A percentile compares a stretch with the other conserved stretches of the same genome.
Evolutionary conservation across 2,329 filamentous ascomycete species (phyloP).

Genomic region (Bipolaris oryzae): DNA sequence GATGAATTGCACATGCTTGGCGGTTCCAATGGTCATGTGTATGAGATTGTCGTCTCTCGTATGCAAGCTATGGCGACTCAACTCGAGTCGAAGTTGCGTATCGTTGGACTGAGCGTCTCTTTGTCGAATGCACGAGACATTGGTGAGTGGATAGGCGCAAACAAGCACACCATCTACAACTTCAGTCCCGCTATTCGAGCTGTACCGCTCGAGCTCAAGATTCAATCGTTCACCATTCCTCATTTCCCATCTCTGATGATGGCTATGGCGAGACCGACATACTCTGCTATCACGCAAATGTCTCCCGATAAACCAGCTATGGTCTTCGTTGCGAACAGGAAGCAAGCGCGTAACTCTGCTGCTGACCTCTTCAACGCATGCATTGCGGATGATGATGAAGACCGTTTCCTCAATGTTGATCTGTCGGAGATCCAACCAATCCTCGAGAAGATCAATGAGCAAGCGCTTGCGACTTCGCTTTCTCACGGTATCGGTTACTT

Average conservation of each 20-base stretch:
- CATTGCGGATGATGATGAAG: slow-evolving; percentile 86
- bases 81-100: slow-evolving; percentile 81
- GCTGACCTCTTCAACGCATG: slow-evolving; percentile 87
- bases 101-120: slow-evolving; percentile 88
- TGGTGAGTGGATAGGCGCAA: slow-evolving; percentile 97
- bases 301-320: slow-evolving; percentile 88
- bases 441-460: slow-evolving; percentile 82
- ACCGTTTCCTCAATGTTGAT: slow-evolving; percentile 88
- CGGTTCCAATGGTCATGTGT: slow-evolving; percentile 83
- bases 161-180: slow-evolving; percentile 98
- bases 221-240: slow-evolving; percentile 93
- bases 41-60: slow-evolving; percentile 95
- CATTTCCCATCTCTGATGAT: slow-evolving; percentile 99
- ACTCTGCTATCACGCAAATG: slow-evolving; percentile 84
- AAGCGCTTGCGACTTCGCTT: slow-evolving; percentile 83
- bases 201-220: slow-evolving; percentile 87
- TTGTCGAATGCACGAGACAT: slow-evolving; percentile 91
- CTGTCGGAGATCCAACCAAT: slow-evolving; percentile 81
- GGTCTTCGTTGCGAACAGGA: slow-evolving; percentile 89
- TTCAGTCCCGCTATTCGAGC: slow-evolving; percentile 92
- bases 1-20: slow-evolving; percentile 95
- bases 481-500: slow-evolving; percentile 96
- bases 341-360: slow-evolving; percentile 87
- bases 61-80: slow-evolving; percentile 96
- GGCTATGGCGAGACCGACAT: slow-evolving; percentile 95